phyloP scores from a whole-genome alignment of 805 yeast genomes.

The Yamadazyma laniorum region DNA sequence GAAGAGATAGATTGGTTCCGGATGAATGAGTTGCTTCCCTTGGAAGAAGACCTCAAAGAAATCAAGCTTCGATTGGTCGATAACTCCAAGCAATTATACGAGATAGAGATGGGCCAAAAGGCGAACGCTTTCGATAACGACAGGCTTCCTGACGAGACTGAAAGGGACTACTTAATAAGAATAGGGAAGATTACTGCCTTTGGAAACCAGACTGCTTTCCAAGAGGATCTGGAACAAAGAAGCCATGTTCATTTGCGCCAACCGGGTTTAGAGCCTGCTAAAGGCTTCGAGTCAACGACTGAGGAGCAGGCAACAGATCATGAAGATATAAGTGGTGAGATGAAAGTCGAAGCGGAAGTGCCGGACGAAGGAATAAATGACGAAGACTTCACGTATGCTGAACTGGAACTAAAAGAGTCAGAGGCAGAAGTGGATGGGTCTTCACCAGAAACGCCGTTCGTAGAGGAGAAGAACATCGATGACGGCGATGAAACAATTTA shows the following conservation, averaged over 20 bases:
- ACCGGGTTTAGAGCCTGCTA: constrained; percentile 44
- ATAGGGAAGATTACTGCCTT: constrained; percentile 95
- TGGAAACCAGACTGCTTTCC: constrained; percentile 65
- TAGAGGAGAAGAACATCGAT: constrained; percentile 13
- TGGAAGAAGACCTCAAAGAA: constrained; percentile 63
- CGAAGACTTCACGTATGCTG: constrained; percentile 3
- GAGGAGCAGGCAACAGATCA: neutral
- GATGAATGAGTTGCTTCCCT: constrained; percentile 49
- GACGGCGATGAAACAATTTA: constrained; percentile 7
- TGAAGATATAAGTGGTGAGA: neutral
- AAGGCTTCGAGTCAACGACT: too few relatives aligned
- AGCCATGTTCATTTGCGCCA: constrained; percentile 47
- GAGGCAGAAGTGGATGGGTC: constrained; percentile 15
- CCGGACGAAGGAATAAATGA: neutral
- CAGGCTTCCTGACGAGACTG: constrained; percentile 67
- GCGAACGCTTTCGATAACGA: constrained; percentile 21
- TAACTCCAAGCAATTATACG: constrained; percentile 39
- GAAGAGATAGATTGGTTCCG: constrained; percentile 54
- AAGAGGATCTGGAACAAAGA: constrained; percentile 30
- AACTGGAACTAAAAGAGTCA: constrained; percentile 4
- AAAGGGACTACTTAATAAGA: constrained; percentile 75
- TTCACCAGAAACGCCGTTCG: neutral
- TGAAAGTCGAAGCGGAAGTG: neutral
- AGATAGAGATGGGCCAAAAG: constrained; percentile 10
- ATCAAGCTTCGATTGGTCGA: constrained; percentile 35